phyloP scores from a whole-genome alignment of 495 filamentous ascomycete genomes.

The Halenospora varia region DNA sequence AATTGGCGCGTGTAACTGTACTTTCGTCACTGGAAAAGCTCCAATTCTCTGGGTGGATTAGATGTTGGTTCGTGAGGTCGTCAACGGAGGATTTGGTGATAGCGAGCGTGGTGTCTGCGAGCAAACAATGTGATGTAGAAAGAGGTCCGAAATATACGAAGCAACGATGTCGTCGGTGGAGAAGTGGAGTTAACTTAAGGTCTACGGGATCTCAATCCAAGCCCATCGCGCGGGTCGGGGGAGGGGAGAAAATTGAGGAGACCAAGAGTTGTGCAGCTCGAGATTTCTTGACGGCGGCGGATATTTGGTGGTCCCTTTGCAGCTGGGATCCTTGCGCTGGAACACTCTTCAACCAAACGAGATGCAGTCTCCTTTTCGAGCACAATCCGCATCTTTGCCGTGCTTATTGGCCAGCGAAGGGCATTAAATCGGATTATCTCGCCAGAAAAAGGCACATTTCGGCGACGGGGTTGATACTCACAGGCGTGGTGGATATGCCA shows the following conservation, averaged over 20 bases:
- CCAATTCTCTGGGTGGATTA: too few relatives aligned
- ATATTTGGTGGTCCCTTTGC: too few relatives aligned
- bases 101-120: slow-evolving; percentile 4
- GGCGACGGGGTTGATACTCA: background rate
- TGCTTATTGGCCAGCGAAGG: too few relatives aligned
- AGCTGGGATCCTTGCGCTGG: too few relatives aligned
- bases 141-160: background rate
- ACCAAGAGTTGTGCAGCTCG: too few relatives aligned
- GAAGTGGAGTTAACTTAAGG: background rate
- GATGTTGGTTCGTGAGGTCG: background rate
- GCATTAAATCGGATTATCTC: background rate
- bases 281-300: too few relatives aligned
- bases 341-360: too few relatives aligned
- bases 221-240: too few relatives aligned
- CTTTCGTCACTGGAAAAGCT: too few relatives aligned
- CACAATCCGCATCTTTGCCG: background rate
- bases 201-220: too few relatives aligned
- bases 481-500: background rate
- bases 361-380: background rate
- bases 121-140: background rate
- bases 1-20: too few relatives aligned
- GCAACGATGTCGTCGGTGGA: background rate
- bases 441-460: background rate
- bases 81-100: background rate
- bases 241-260: too few relatives aligned